phyloP scores from a whole-genome alignment of 345 rosid species.

The Populus nigra region DNA sequence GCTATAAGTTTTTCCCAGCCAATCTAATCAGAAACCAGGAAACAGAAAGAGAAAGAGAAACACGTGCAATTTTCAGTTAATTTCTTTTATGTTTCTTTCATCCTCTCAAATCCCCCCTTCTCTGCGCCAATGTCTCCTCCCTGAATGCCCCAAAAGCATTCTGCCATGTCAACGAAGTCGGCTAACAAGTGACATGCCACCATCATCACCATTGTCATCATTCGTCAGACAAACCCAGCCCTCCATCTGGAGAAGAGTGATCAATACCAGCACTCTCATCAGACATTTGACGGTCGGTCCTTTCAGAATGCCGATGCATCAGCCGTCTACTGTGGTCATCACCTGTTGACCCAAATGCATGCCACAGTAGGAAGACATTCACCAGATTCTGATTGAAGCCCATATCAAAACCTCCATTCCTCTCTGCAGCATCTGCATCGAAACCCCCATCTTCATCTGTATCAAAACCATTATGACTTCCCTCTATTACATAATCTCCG shows the following conservation, averaged over 20 bases:
- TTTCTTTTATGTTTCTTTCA: constrained; percentile 7
- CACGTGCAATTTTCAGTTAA: constrained; percentile 10
- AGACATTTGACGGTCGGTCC: constrained; percentile 19
- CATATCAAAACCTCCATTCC: constrained; percentile 41
- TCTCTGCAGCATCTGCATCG: constrained; percentile 32
- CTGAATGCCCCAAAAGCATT: constrained; percentile 60
- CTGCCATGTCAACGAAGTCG: constrained; percentile 67
- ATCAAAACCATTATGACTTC: constrained; percentile 49
- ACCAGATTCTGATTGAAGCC: constrained; percentile 60
- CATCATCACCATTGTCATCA: constrained; percentile 29
- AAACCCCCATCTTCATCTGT: constrained; percentile 39
- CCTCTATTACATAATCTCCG: constrained; percentile 83
- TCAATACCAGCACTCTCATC: constrained; percentile 35
- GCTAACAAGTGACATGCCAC: constrained; percentile 49
- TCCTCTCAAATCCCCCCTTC: constrained; percentile 28
- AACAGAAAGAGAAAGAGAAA: neutral
- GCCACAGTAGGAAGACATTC: constrained; percentile 65
- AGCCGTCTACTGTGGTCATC: constrained; percentile 41
- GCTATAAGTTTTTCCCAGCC: constrained; percentile 6
- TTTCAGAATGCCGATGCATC: constrained; percentile 45
- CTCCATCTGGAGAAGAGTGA: constrained; percentile 28
- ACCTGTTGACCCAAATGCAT: constrained; percentile 72
- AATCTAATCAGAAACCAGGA: constrained; percentile 4
- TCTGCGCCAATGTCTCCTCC: constrained; percentile 71
- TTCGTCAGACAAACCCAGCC: constrained; percentile 43